These are phyloP conservation scores for Triglochin maritima DNA, from an alignment of 106 monocot genomes.

Conservation along the genomic window DNA sequence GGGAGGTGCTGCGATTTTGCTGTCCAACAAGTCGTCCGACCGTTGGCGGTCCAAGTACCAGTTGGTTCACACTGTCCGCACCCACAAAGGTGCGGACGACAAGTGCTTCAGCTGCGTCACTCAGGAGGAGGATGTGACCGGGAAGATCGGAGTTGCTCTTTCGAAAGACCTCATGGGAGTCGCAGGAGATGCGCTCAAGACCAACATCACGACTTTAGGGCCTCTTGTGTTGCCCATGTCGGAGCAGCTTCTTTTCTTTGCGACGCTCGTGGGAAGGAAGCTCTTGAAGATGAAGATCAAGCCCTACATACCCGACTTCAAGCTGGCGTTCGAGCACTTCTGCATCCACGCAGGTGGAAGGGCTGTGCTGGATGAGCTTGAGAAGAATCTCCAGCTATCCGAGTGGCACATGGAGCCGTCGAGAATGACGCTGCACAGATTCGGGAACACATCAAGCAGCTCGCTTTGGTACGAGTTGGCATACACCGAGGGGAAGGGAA, in stretches of 20 bases:
- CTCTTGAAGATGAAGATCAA: constrained; percentile 24
- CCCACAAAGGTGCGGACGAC: constrained; percentile 23
- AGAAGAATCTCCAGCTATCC: constrained; percentile 23
- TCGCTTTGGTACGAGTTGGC: constrained; percentile 25
- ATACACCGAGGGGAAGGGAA: constrained; percentile 20
- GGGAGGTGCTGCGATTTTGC: constrained; percentile 16
- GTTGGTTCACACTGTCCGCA: constrained; percentile 18
- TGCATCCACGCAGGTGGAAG: constrained; percentile 23
- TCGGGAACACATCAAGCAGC: constrained; percentile 25
- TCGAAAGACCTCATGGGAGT: constrained; percentile 25
- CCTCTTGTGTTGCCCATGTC: constrained; percentile 20
- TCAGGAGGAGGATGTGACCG: constrained; percentile 14
- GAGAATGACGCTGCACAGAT: constrained; percentile 21
- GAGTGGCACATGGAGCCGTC: constrained; percentile 29
- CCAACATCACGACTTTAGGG: constrained; percentile 23
- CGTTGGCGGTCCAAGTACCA: constrained; percentile 16
- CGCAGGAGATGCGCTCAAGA: constrained; percentile 21
- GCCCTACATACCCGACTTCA: constrained; percentile 26
- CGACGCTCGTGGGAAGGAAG: constrained; percentile 18
- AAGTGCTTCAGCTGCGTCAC: constrained; percentile 29
- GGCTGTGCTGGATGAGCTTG: constrained; percentile 21
- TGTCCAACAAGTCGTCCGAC: constrained; percentile 15
- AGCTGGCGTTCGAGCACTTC: constrained; percentile 24
- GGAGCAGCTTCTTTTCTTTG: constrained; percentile 25
- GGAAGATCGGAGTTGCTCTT: constrained; percentile 17